phyloP scores from a whole-genome alignment of 2,329 filamentous ascomycete genomes.

The Fusarium incarnatum region DNA sequence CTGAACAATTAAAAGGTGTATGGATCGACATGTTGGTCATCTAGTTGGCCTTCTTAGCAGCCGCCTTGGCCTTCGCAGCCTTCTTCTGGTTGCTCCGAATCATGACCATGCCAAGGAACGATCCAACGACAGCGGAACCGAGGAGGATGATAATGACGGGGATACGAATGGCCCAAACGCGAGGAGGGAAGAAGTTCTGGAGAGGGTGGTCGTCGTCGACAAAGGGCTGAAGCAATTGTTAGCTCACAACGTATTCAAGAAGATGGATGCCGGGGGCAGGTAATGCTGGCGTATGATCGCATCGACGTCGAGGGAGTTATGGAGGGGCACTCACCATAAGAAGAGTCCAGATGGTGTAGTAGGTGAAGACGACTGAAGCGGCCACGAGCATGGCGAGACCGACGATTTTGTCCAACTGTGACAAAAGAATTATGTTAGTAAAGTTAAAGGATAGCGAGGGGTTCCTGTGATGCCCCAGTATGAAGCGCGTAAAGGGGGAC shows the following conservation, averaged over 20 bases:
- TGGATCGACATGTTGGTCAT: conserved; percentile 22
- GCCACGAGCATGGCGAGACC: conserved; percentile 76
- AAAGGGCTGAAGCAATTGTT: conserved; percentile 76
- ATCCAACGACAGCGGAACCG: conserved; percentile 92
- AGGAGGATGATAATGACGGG: conserved; percentile 96
- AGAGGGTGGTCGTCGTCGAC: conserved; percentile 94
- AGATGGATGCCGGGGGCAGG: neutral
- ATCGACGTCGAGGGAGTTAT: conserved; percentile 6
- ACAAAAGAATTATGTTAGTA: conserved; percentile 26
- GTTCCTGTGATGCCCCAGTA: conserved; percentile 42
- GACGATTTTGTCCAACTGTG: conserved; percentile 87
- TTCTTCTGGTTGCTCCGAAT: conserved; percentile 99
- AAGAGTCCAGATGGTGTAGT: conserved; percentile 98
- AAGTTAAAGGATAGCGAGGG: conserved; percentile 15
- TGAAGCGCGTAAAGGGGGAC: conserved; percentile 37
- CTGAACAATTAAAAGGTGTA: conserved; percentile 41
- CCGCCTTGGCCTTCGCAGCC: conserved; percentile 90
- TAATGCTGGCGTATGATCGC: conserved; percentile 1
- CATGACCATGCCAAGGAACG: conserved; percentile 97
- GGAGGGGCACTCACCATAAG: conserved; percentile 78
- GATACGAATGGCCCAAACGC: conserved; percentile 98
- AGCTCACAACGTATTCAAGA: conserved; percentile 12
- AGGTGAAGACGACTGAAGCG: conserved; percentile 74
- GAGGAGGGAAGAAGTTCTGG: conserved; percentile 94
- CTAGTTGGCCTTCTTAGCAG: conserved; percentile 87